Base-by-base conservation (phyloP, 176 grass and related monocot genomes). In the Zizania latifolia region DNA sequence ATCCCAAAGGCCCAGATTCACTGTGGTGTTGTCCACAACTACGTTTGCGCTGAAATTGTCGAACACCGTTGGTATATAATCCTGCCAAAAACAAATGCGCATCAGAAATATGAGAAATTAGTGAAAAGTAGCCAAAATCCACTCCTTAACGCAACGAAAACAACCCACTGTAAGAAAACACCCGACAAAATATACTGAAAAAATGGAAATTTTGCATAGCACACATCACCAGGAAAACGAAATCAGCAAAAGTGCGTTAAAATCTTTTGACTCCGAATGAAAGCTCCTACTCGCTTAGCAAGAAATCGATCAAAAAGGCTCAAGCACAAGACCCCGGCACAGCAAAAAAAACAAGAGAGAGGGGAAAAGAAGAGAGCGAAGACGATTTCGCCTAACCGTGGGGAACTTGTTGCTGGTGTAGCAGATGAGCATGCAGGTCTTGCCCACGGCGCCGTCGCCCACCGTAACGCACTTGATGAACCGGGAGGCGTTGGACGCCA, bases 351-450 rank as follows among this genome's bases (percentile, higher is more conserved):
- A 10, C 19, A 56, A 36, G 21, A 51, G 21, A 51, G 19, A 51
- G 21, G 21, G 21, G 6, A n/a, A 22, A 8, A n/a, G 22, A 8
- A 53, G 17, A 1, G 46, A 51, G 46, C 76, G 69, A 77, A 74
- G 71, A 85, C 68, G 81, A 41, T 69, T 60, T 32, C 22, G 51
- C 64, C 58, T 69, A 55, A 79, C 77, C 37, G 92, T 95, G 54
- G 96, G 95, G 68, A 99, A 99, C 81, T 94, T 99, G 89, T 99
- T 99, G 87, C 96, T 94, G 90, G 96, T 99, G 82, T 99, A 99
- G 96, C 96, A 99, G 90, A 99, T 99, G 74, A 99, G 96, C 96
- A 99, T 99, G 87, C 96, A 99, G 28, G 96, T 99, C 78, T 99
- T 99, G 43, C 95, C 95, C 54, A 99, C 95, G 19, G 95, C 95